A percentile compares a stretch with the other conserved stretches of the same genome.
These are phyloP conservation scores for Globisporangium solare DNA, from an alignment of 352 stramenopile species.

Conservation along the genomic window DNA sequence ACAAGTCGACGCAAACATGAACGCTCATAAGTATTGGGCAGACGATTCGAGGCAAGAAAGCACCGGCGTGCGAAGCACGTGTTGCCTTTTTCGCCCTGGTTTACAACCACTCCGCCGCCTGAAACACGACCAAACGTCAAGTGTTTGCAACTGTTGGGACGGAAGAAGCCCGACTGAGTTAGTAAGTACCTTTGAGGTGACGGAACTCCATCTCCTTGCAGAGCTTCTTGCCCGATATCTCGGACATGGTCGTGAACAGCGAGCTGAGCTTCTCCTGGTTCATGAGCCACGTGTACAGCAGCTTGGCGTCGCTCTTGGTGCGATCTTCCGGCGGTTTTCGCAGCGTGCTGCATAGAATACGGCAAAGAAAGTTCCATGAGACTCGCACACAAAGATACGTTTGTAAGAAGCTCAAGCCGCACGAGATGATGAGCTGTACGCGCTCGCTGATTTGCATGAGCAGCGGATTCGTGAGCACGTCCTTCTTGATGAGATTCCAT, in stretches of 20 bases:
- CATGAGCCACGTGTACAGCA: slow-evolving; percentile 84
- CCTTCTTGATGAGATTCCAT: slow-evolving; percentile 20
- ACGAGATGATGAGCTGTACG: slow-evolving; percentile 68
- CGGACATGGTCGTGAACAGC: slow-evolving; percentile 83
- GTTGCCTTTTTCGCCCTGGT: slow-evolving; percentile 81
- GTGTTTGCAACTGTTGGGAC: too few species aligned
- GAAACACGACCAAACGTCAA: too few species aligned
- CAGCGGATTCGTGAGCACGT: slow-evolving; percentile 36
- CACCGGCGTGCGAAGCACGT: slow-evolving; percentile 68
- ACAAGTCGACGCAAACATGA: too few species aligned
- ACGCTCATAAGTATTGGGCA: too few species aligned
- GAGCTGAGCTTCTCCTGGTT: slow-evolving; percentile 84
- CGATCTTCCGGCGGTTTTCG: slow-evolving; percentile 62
- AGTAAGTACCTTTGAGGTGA: slow-evolving; percentile 32
- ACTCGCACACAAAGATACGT: not conserved
- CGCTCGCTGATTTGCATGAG: slow-evolving; percentile 61
- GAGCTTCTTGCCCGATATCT: slow-evolving; percentile 79
- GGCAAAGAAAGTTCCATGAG: too few species aligned
- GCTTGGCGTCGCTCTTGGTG: slow-evolving; percentile 64
- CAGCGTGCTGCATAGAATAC: slow-evolving; percentile 34
- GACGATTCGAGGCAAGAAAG: too few species aligned
- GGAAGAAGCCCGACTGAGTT: too few species aligned
- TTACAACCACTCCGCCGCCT: slow-evolving; percentile 66
- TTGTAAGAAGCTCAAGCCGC: slow-evolving; percentile 5
- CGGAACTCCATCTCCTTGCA: slow-evolving; percentile 87